phyloP scores from a whole-genome alignment of 441 rosid species.

The Jatropha podagrica region DNA sequence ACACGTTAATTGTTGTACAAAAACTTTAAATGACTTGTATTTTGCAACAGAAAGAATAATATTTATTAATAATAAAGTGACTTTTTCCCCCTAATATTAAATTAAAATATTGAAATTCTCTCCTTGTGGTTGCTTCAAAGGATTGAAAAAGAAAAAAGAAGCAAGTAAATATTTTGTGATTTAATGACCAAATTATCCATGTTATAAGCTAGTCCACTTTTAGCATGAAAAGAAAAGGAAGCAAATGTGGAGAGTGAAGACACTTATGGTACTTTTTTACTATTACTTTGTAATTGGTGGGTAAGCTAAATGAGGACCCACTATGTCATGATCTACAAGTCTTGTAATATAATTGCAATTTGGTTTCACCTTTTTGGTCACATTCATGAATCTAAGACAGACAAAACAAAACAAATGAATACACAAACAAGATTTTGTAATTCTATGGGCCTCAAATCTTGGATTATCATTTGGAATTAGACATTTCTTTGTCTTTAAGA shows the following conservation, averaged over 20 bases:
- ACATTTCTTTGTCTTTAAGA: no score
- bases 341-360: neutral
- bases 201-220: neutral
- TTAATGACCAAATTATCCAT: no score
- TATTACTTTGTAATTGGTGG: neutral
- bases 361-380: neutral
- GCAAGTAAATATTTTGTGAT: neutral
- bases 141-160: no score
- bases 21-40: no score
- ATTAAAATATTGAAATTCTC: no score
- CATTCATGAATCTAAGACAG: neutral
- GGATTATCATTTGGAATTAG: no score
- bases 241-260: neutral
- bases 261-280: neutral
- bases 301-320: slow-evolving; percentile 8
- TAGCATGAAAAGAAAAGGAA: neutral
- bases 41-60: no score
- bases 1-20: no score
- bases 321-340: neutral
- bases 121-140: neutral
- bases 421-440: no score
- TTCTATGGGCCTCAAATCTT: no score
- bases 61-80: no score
- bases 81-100: no score
- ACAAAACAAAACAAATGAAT: neutral